Base-by-base conservation (phyloP, 176 grass and related monocot species). In the Chloris gayana region DNA sequence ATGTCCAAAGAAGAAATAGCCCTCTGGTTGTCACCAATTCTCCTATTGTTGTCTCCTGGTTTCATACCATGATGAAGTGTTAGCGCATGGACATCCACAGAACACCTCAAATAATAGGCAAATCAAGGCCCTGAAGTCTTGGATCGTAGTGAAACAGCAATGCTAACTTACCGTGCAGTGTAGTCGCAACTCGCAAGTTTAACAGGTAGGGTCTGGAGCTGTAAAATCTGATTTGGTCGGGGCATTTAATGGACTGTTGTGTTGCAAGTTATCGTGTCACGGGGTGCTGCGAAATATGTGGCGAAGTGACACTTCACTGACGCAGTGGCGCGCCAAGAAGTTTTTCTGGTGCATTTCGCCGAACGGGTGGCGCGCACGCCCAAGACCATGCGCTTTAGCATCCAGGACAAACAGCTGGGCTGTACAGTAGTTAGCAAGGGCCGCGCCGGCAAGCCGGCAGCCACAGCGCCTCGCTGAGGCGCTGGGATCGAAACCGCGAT, bases 271-370 rank as follows among this genome's bases (percentile, higher is more conserved):
- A 60, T 45, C 18, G 9, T 18, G 14, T 5, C 35, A 5, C 6
- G 34, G 1, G 44, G 31, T 44, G 0, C 22, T 31, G 12, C 31
- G 27, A 62, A 41, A 18, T 0, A 61, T 26, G 29, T 33, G 68
- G 35, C 21, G 76, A 67, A 45, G 14, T 21, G 58, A 57, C 33
- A 10, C 32, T 39, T 49, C 12, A 22, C 27, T 65, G 31, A 17
- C 21, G 37, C 38, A 12, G 49, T 49, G 47, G 47, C 15, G 14
- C 35, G 39, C 7, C 49, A 14, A 12, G 83, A 14, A 25, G 76
- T 3, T 67, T 19, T 70, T 59, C 15, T 63, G 71, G 76, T 46
- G 81, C 64, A 65, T 85, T 89, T 80, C 21, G 22, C 70, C 87
- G 82, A 85, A 85, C 71, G 44, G 49, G 17, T 70, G 35, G 44